Percentiles rank a stretch among this genome's conserved stretches.
These are phyloP conservation scores for Lactifluus pinguis DNA, from an alignment of 768 basidiomycete species.

Conservation along the genomic window DNA sequence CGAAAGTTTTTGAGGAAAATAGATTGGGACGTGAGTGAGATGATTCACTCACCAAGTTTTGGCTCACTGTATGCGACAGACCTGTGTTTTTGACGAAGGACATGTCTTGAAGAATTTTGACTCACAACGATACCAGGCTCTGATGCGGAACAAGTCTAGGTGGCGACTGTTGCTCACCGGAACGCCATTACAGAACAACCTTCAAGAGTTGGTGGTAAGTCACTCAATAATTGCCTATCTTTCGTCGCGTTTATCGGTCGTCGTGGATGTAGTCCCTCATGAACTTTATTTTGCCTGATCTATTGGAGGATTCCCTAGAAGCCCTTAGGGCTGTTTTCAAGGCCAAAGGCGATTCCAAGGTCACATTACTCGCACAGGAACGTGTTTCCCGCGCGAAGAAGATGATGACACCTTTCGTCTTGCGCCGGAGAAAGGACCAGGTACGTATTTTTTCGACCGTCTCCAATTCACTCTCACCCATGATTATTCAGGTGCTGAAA, in stretches of 20 bases:
- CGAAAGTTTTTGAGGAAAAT: constrained; percentile 88
- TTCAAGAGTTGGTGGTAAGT: constrained; percentile 83
- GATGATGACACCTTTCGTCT: constrained; percentile 99
- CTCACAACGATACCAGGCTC: constrained; percentile 88
- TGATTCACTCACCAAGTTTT: not conserved
- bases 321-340: constrained; percentile 93
- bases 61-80: constrained; percentile 36
- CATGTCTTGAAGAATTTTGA: constrained; percentile 97
- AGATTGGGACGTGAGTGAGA: constrained; percentile 75
- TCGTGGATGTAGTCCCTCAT: constrained; percentile 65
- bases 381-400: constrained; percentile 93
- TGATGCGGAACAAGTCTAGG: constrained; percentile 74
- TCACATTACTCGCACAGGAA: constrained; percentile 82
- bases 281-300: constrained; percentile 93
- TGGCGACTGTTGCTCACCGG: constrained; percentile 94
- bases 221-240: not conserved
- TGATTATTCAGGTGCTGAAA: constrained; percentile 58
- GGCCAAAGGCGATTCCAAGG: constrained; percentile 85
- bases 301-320: constrained; percentile 70
- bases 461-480: not conserved
- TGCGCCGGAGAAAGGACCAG: constrained; percentile 95
- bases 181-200: constrained; percentile 88
- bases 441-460: constrained; percentile 28
- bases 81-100: constrained; percentile 93
- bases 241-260: not conserved